These are phyloP conservation scores for Kwoniella dejecticola DNA, from an alignment of 768 basidiomycete genomes.

Conservation along the genomic window DNA sequence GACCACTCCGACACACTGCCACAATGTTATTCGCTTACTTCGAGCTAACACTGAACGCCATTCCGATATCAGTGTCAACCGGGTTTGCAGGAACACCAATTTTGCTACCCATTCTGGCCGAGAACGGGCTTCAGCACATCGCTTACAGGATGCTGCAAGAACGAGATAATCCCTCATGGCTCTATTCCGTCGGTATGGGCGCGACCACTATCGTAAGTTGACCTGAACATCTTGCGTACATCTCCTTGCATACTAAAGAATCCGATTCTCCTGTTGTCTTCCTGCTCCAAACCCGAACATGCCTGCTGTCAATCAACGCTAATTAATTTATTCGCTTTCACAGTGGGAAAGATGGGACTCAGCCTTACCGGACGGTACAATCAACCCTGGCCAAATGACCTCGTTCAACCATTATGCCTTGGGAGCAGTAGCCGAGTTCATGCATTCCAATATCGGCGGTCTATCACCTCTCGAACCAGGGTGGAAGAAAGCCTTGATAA, in stretches of 20 bases:
- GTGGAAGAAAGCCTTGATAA: slow-evolving; percentile 37
- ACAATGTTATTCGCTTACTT: not conserved
- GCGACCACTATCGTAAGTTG: slow-evolving; percentile 41
- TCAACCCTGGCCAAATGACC: slow-evolving; percentile 53
- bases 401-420: slow-evolving; percentile 52
- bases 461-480: slow-evolving; percentile 33
- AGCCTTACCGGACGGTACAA: slow-evolving; percentile 42
- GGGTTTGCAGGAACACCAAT: slow-evolving; percentile 53
- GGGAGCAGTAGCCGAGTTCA: slow-evolving; percentile 41
- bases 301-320: too few species aligned
- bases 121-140: slow-evolving; percentile 29
- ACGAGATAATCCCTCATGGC: slow-evolving; percentile 35
- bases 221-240: not conserved
- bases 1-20: too few species aligned
- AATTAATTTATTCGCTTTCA: not conserved
- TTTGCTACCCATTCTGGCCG: slow-evolving; percentile 40
- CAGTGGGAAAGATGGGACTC: slow-evolving; percentile 53
- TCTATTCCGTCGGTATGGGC: slow-evolving; percentile 39
- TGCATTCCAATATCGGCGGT: slow-evolving; percentile 43
- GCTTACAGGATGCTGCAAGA: slow-evolving; percentile 53
- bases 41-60: not conserved
- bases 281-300: too few species aligned
- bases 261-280: too few species aligned
- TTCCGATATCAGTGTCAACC: slow-evolving; percentile 27
- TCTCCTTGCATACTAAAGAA: not conserved